Evolutionary conservation across 441 rosid genomes (phyloP), one percentile per base, ranked within the genome.

Genomic region (Pelargonium cotyledonis): DNA sequence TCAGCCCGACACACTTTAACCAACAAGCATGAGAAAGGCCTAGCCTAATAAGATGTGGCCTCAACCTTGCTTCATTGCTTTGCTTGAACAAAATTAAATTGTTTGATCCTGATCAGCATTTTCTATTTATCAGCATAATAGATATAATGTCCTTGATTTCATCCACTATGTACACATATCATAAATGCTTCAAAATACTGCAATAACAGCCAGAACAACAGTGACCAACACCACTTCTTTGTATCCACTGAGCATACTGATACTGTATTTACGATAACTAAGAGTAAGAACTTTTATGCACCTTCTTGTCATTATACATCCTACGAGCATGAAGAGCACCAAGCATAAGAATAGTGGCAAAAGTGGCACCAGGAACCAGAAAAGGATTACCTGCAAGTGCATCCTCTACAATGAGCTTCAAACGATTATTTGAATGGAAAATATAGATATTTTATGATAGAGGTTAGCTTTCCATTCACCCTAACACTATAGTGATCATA

Each of bases 241-340:
- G 8, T 38, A 38, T 11, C 26, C 26, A 5, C 62, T 7, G 62
- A 18, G 62, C 62, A 57, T 57, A 18, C 9, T 38, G 5, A 38
- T 38, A 38, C 41, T 38, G 41, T 21, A 65, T 8, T 18, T 41
- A 18, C 35, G 5, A 47, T 8, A 60, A 19, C n/a, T 21, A 61
- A 61, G 65, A 26, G 29, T 61, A 61, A 11, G 38, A 26, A 61
- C 12, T 23, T 9, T 3, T 26, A 26, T 61, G 65, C 40, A 90
- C 99, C 91, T 95, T 95, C 82, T 84, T 90, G 75, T 91, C 99
- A 62, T 83, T 86, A 63, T 92, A 95, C 26, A 95, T 82, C 9
- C 97, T 88, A 29, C 97, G 95, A 47, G 91, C 97, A 67, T 92
- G 99, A 70, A 95, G 97, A 57, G 85, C 96, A 47, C 97, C 97